Base-by-base conservation (phyloP, 257 asterid genomes). In the Nicotiana otophora region DNA sequence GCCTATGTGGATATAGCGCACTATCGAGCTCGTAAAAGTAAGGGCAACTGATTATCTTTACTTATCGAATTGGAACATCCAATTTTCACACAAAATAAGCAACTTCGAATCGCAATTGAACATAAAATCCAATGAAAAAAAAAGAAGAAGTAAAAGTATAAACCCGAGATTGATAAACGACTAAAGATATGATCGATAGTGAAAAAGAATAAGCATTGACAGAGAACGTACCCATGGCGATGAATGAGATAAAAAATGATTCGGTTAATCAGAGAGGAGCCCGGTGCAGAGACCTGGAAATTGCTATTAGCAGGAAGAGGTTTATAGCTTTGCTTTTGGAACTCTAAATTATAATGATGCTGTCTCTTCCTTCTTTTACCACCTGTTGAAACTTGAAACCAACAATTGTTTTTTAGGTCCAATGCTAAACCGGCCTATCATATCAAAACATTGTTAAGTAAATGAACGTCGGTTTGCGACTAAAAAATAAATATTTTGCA, bases 221-320 rank as follows among this genome's bases (percentile, higher is more conserved):
- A 33, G 55, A 58, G 28, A 57, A 65, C 83, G 19, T 78, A 83
- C 83, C 86, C 86, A 83, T 83, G 63, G 54, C 63, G 62, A 4
- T 48, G 36, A 74, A n/a, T 39, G 51, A 12, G 23, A 46, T 14
- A 74, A 23, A 51, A n/a, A 48, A 74, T n/a, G 8, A 48, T 26
- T 23, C 42, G 15, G 14, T 48, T 26, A 42, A 58, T 51, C 36
- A 72, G n/a, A 48, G 36, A 14, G 36, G 39, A 23, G 7, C 12
- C 6, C 5, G 20, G 11, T 20, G 14, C 31, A 61, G 58, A 69
- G 31, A 69, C 31, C 77, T 69, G 34, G 8, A 17, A 68, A 8
- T 54, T 69, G 10, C 46, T n/a, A 70, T 42, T n/a, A 42, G 58
- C 15, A 70, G 12, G 34, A 42, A 42, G 11, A 42, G 11, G 34